Conservation (phyloP, 495 filamentous ascomycete genomes). For the Trichocladium antarcticum region DNA sequence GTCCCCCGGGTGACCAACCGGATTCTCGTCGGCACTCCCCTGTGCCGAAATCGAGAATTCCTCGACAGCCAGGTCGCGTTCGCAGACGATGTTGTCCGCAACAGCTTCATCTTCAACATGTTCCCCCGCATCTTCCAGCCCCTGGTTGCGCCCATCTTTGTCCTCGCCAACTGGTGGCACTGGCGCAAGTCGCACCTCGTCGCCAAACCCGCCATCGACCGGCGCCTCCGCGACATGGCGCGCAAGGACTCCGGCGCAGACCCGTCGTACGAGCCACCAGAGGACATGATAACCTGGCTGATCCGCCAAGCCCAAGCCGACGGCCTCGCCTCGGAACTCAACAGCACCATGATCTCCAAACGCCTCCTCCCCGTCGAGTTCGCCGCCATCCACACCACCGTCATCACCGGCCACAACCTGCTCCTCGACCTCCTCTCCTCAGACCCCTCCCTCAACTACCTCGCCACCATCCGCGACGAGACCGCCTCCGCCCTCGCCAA, state of each 20-base stretch:
- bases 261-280: constrained; percentile 19
- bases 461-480: constrained; percentile 31
- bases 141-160: constrained; percentile 21
- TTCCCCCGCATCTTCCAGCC: constrained; percentile 29
- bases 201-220: constrained; percentile 20
- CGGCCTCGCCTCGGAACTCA: constrained; percentile 13
- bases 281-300: constrained; percentile 29
- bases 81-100: constrained; percentile 25
- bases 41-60: constrained; percentile 23
- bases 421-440: constrained; percentile 35
- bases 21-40: constrained; percentile 20
- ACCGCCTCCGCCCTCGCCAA: constrained; percentile 19
- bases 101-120: constrained; percentile 27
- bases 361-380: constrained; percentile 35
- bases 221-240: constrained; percentile 22
- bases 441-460: constrained; percentile 18
- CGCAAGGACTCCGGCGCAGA: constrained; percentile 17
- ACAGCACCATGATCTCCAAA: constrained; percentile 19
- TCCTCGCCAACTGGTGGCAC: constrained; percentile 22
- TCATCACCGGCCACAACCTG: constrained; percentile 32
- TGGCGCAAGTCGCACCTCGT: constrained; percentile 19
- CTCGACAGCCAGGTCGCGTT: constrained; percentile 24
- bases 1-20: constrained; percentile 26
- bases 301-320: constrained; percentile 28
- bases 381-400: constrained; percentile 39